These are phyloP conservation scores for Calonectria henricotiae DNA, from an alignment of 2,329 filamentous ascomycete species.

Conservation along the genomic window DNA sequence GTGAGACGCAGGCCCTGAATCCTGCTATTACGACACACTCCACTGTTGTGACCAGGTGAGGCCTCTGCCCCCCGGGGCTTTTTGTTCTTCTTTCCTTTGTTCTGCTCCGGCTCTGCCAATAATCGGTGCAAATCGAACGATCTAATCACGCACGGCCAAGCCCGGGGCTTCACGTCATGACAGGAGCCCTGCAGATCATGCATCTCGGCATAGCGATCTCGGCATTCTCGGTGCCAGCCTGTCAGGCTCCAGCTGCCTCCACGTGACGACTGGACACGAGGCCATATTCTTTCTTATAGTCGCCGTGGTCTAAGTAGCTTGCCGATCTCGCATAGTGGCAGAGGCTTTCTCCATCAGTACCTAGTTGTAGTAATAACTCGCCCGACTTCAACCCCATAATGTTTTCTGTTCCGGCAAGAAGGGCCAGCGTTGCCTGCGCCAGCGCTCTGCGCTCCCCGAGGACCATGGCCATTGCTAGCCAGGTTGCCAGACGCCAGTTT, in stretches of 20 bases:
- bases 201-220: slow-evolving; percentile 34
- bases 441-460: slow-evolving; percentile 22
- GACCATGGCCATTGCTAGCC: slow-evolving; percentile 26
- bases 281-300: slow-evolving; percentile 29
- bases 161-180: slow-evolving; percentile 35
- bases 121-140: slow-evolving; percentile 27
- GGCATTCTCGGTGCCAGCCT: slow-evolving; percentile 26
- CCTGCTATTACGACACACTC: slow-evolving; percentile 30
- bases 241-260: not conserved
- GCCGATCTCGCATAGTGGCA: slow-evolving; percentile 18
- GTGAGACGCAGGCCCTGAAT: slow-evolving; percentile 16
- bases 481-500: slow-evolving; percentile 22
- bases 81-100: not conserved
- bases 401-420: slow-evolving; percentile 32
- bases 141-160: slow-evolving; percentile 30
- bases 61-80: not conserved
- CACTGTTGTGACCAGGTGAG: slow-evolving; percentile 20
- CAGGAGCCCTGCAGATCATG: slow-evolving; percentile 28
- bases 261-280: slow-evolving; percentile 16
- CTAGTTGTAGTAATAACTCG: slow-evolving; percentile 30
- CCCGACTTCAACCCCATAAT: slow-evolving; percentile 17
- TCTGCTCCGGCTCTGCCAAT: slow-evolving; percentile 23
- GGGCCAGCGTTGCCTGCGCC: slow-evolving; percentile 24
- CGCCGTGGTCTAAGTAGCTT: slow-evolving; percentile 10
- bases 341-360: slow-evolving; percentile 27